These are phyloP conservation scores for Spinacia oleracea DNA, from an alignment of 179 eudicot species.

Conservation along the genomic window DNA sequence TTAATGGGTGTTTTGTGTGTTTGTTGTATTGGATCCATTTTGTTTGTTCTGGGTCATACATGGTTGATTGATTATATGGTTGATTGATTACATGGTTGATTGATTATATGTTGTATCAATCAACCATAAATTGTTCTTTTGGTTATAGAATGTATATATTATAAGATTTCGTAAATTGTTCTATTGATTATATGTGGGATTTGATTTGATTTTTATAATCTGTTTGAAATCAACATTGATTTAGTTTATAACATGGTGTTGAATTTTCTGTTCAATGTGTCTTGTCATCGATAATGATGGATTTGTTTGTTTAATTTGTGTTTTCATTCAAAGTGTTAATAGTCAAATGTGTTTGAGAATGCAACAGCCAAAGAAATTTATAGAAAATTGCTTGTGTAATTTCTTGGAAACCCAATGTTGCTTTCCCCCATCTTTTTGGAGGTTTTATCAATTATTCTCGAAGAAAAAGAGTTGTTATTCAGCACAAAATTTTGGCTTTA, in stretches of 20 bases:
- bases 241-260: not conserved
- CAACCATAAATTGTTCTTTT: not conserved
- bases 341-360: not conserved
- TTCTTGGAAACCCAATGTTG: not conserved
- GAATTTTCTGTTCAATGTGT: not conserved
- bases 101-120: not conserved
- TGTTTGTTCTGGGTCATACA: slow-evolving; percentile 11
- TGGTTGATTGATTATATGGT: too few relatives aligned
- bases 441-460: not conserved
- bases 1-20: slow-evolving; percentile 26
- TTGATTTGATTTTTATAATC: not conserved
- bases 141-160: not conserved
- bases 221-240: not conserved
- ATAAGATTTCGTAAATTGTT: too few relatives aligned
- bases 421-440: not conserved
- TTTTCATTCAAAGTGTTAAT: not conserved
- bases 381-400: not conserved
- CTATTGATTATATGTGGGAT: too few relatives aligned
- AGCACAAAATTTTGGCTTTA: too few relatives aligned
- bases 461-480: too few relatives aligned
- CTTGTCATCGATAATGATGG: not conserved
- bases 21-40: slow-evolving; percentile 11
- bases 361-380: not conserved
- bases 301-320: not conserved
- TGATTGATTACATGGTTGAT: not conserved